phyloP scores from a whole-genome alignment of 2,329 filamentous ascomycete genomes.

The Shiraia bambusicola region DNA sequence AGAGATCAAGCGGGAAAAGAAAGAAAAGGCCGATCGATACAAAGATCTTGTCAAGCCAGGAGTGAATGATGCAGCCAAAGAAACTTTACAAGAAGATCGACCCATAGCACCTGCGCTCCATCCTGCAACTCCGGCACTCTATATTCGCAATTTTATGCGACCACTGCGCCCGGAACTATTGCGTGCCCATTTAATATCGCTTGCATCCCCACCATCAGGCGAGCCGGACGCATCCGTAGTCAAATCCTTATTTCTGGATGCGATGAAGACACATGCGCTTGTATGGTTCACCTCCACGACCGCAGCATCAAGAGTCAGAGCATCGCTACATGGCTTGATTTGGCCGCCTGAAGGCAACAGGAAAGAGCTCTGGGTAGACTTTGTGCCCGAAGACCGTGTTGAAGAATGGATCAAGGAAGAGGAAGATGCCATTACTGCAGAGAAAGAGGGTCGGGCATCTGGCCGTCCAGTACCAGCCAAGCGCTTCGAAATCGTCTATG shows the following conservation, averaged over 20 bases:
- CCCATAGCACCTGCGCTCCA: slow-evolving; percentile 44
- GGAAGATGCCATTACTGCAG: slow-evolving; percentile 31
- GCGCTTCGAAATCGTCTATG: slow-evolving; percentile 38
- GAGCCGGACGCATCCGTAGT: slow-evolving; percentile 58
- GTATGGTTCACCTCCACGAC: slow-evolving; percentile 68
- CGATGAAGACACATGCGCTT: slow-evolving; percentile 85
- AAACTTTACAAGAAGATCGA: slow-evolving; percentile 31
- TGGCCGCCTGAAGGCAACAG: slow-evolving; percentile 88
- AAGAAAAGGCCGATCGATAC: slow-evolving; percentile 38
- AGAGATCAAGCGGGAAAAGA: slow-evolving; percentile 21
- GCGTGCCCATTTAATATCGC: slow-evolving; percentile 65
- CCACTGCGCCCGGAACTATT: slow-evolving; percentile 72
- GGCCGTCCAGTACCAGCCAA: slow-evolving; percentile 21
- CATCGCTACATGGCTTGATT: slow-evolving; percentile 71
- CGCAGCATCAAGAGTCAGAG: slow-evolving; percentile 75
- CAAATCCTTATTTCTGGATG: slow-evolving; percentile 74
- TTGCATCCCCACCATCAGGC: slow-evolving; percentile 63
- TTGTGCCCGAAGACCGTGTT: slow-evolving; percentile 75
- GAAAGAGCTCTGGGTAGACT: slow-evolving; percentile 85
- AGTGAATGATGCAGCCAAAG: slow-evolving; percentile 9
- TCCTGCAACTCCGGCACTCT: slow-evolving; percentile 57
- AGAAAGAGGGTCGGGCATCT: slow-evolving; percentile 30
- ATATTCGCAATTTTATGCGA: slow-evolving; percentile 88
- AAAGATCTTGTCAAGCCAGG: slow-evolving; percentile 34
- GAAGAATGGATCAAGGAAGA: slow-evolving; percentile 67